Evolutionary conservation across 176 grass and related monocot species (phyloP), one percentile per base, ranked within the genome.

Genomic region (Carex kokanica): DNA sequence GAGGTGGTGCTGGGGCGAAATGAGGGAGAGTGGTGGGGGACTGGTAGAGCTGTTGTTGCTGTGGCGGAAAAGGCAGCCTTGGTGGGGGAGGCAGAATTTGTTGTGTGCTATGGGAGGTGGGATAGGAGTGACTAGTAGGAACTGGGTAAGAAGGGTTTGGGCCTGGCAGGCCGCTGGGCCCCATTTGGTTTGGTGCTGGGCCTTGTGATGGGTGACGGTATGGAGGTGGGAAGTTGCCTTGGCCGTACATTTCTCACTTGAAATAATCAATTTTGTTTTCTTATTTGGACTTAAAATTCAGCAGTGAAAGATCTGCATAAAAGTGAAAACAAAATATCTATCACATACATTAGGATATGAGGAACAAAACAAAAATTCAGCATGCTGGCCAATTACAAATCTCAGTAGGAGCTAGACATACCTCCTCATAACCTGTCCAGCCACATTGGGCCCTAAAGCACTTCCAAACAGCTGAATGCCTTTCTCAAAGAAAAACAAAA

Each of bases 381-480:
- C 64, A 67, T 36, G 29, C 64, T 17, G 12, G 64, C 25, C 31
- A 67, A 34, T 36, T 12, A 67, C 15, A 67, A 67, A 25, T 67
- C 29, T 72, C 38, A 63, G 74, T 69, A 29, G 31, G 12, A 64
- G 60, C 7, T 80, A 77, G 5, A 58, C 15, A 5, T 88, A 94
- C 95, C 83, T 86, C 25, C 23, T 74, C 47, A 85, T 5, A 8
- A 85, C 96, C 93, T 79, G 58, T 90, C 93, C 91, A 99, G 51
- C 91, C 93, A 88, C 96, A 99, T 24, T 4, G 89, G 2, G 87
- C 54, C 85, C 89, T 92, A 64, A 99, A 99, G 66, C 96, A 99
- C 25, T 20, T 81, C 96, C 96, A 99, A 6, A 60, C n/a, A 47
- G 93, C 86, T 12, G 63, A 77, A 18, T 2, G 14, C 53, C 96